Conservation (phyloP, 352 stramenopile genomes). For the Phytophthora citrophthora region DNA sequence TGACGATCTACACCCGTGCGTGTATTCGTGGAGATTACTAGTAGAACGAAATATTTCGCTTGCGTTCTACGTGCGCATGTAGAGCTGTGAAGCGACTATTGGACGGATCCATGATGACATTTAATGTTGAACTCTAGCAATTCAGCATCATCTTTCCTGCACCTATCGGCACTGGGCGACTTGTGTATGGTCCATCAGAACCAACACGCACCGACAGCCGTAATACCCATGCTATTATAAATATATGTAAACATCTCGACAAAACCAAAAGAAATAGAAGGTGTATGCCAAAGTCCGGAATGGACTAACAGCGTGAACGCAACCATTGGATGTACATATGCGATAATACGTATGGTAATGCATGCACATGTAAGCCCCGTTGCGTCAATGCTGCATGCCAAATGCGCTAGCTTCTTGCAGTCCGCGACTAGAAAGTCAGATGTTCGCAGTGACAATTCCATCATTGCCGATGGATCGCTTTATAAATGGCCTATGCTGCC, state of each 20-base stretch:
- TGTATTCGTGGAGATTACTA: too few relatives aligned
- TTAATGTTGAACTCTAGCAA: too few relatives aligned
- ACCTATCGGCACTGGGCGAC: too few relatives aligned
- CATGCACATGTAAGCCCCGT: too few relatives aligned
- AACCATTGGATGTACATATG: too few relatives aligned
- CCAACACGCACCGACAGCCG: not conserved
- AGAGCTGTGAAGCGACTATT: not conserved
- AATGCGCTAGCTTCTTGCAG: not conserved
- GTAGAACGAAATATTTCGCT: not conserved
- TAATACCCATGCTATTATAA: not conserved
- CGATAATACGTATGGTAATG: not conserved
- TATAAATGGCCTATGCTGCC: conserved; percentile 1
- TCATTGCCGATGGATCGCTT: conserved; percentile 3
- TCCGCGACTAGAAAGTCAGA: conserved; percentile 12
- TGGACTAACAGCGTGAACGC: too few relatives aligned
- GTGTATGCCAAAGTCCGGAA: too few relatives aligned
- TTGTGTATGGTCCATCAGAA: conserved; percentile 1
- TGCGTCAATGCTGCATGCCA: too few relatives aligned
- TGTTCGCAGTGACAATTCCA: conserved; percentile 2
- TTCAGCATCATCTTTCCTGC: not conserved
- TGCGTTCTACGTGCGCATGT: not conserved
- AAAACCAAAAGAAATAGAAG: not conserved
- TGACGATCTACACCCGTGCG: too few relatives aligned
- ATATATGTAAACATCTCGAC: not conserved
- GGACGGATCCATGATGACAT: too few relatives aligned